A percentile compares a stretch with the other conserved stretches of the same genome.
Evolutionary conservation across 306 rosid genomes (phyloP).

Genomic region (Morella rubra): DNA sequence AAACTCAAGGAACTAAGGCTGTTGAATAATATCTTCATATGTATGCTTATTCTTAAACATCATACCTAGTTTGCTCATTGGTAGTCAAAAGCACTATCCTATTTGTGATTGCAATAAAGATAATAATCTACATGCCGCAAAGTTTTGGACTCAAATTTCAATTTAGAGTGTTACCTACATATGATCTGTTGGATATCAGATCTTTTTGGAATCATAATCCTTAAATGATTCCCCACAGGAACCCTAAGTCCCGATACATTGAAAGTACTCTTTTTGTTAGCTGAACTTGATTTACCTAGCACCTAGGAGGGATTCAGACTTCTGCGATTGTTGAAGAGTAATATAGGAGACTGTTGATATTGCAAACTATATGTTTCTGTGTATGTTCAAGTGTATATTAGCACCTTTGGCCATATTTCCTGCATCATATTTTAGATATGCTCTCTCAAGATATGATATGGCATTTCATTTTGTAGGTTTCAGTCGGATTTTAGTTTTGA

Average conservation of each 20-base stretch:
- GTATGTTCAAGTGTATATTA: background rate
- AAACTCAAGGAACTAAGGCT: no score
- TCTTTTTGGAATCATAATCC: background rate
- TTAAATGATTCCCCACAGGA: background rate
- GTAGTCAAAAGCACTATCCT: background rate
- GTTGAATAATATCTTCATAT: background rate
- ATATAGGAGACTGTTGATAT: background rate
- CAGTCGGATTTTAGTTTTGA: background rate
- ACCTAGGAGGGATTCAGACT: background rate
- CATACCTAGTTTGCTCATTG: background rate
- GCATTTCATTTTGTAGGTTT: background rate
- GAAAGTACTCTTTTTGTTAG: background rate
- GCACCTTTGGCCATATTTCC: background rate
- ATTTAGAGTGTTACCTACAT: background rate
- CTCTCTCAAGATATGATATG: background rate
- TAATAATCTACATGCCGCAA: background rate
- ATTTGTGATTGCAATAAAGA: background rate
- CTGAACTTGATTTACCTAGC: background rate
- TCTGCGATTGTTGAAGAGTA: background rate
- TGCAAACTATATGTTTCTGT: background rate
- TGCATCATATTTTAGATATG: background rate
- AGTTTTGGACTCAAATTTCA: background rate
- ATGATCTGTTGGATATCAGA: background rate
- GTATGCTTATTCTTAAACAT: background rate
- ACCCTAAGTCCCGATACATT: background rate